These are phyloP conservation scores for Yamagishiella unicocca DNA, from an alignment of 139 green algal species.

Conservation along the genomic window DNA sequence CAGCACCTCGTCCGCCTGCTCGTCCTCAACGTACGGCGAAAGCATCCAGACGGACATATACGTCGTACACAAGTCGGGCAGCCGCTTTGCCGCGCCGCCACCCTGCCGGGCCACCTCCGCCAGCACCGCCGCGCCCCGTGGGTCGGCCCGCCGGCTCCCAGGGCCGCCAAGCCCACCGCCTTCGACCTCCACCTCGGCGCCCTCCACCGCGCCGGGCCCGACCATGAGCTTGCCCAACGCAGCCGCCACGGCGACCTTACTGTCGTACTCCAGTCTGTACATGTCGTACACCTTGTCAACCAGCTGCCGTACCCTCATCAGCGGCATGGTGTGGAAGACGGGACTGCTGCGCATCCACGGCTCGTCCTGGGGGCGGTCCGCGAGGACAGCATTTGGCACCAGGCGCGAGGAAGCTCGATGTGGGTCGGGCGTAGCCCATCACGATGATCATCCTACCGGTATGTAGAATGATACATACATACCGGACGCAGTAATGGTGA, in stretches of 20 bases:
- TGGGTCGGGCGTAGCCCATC: no score
- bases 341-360: slow-evolving; percentile 22
- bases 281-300: slow-evolving; percentile 16
- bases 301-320: slow-evolving; percentile 24
- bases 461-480: no score
- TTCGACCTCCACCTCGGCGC: neutral
- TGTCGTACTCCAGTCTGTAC: slow-evolving; percentile 36
- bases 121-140: neutral
- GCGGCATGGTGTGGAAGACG: slow-evolving; percentile 36
- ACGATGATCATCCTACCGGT: no score
- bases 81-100: neutral
- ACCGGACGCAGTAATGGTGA: no score
- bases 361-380: no score
- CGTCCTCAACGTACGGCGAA: slow-evolving; percentile 36
- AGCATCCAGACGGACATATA: slow-evolving; percentile 38
- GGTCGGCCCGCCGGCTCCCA: neutral
- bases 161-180: no score
- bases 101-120: neutral
- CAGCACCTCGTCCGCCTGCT: slow-evolving; percentile 36
- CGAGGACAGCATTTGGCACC: no score
- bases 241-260: slow-evolving; percentile 3
- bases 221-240: neutral
- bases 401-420: no score
- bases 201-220: neutral
- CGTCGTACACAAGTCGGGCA: slow-evolving; percentile 36